Base-by-base conservation (phyloP, 2,329 filamentous ascomycete genomes). In the Alternaria sp. region DNA sequence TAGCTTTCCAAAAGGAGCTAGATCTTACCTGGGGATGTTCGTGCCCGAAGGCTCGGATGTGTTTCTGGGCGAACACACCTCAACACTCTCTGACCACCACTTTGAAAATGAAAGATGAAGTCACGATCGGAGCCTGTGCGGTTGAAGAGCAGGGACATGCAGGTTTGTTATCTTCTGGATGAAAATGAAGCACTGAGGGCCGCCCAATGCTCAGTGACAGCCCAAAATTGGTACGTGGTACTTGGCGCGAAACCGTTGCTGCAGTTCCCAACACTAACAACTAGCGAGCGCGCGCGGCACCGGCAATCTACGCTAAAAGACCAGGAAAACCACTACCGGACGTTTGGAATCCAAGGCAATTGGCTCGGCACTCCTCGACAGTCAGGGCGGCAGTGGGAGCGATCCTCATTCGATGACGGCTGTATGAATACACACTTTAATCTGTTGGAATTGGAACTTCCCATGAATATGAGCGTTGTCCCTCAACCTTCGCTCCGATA, bases 281-380 rank as follows among this genome's bases (percentile, higher is more conserved):
- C 34, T 41, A 41, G 46, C 32, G 41, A 59, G 27, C 56, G 56
- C 56, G 56, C 56, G 56, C 56, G 56, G 56, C 50, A 59, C 50
- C 56, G 56, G 56, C 50, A 54, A 6, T 38, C 20, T 27, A 16
- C 50, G 27, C 50, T 45, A 59, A 34, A 5, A 27, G 38, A 18
- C 56, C 56, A 40, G 43, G 51, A 40, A 59, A n/a, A 22, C 6
- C 10, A 11, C 20, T 20, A 16, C 40, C 50, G 12, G 10, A 14
- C 12, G 20, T 43, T 20, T 38, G 30, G 46, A 50, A 50, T 25
- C 32, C 46, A 30, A 36, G 32, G 46, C 46, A n/a, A 38, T 50
- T 50, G 46, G 46, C 16, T 38, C 46, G 46, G 46, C 22, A 38
- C 30, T 50, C 34, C 8, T 14, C 7, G 46, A 36, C 46, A 38